Evolutionary conservation across 2,329 filamentous ascomycete species (phyloP).

Genomic region (Chaetomiaceae sp.): DNA sequence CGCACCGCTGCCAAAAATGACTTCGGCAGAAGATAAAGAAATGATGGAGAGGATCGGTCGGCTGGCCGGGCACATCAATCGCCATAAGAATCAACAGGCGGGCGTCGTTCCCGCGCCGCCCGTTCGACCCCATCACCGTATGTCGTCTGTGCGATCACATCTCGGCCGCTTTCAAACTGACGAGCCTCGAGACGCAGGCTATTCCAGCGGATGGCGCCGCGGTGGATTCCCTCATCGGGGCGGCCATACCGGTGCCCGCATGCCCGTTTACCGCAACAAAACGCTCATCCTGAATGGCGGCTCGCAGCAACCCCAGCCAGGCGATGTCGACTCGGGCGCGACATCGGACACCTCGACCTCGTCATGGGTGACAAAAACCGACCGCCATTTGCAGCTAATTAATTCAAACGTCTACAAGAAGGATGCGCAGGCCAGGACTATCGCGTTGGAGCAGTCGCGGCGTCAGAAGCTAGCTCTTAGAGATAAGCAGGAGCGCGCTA

Average conservation of each 20-base stretch:
- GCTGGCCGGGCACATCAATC: constrained; percentile 67
- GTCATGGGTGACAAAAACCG: constrained; percentile 67
- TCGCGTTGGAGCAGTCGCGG: constrained; percentile 67
- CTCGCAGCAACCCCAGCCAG: constrained; percentile 28
- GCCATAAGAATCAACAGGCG: constrained; percentile 63
- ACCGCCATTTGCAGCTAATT: constrained; percentile 77
- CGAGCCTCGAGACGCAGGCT: constrained; percentile 20
- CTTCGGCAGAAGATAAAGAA: constrained; percentile 48
- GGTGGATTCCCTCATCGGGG: constrained; percentile 33
- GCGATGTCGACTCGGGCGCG: constrained; percentile 28
- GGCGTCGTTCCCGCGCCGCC: constrained; percentile 32
- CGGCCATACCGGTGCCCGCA: constrained; percentile 36
- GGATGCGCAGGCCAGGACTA: constrained; percentile 62
- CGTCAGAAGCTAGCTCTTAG: constrained; percentile 51
- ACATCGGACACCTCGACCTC: constrained; percentile 35
- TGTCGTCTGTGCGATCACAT: constrained; percentile 24
- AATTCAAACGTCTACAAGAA: constrained; percentile 75
- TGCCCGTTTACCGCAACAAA: constrained; percentile 42
- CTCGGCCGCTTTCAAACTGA: constrained; percentile 13
- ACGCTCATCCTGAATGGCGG: constrained; percentile 61
- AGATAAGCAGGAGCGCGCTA: constrained; percentile 56
- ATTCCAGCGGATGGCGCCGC: constrained; percentile 24
- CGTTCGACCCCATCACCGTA: constrained; percentile 34
- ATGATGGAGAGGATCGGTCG: constrained; percentile 51
- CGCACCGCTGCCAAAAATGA: constrained; percentile 33